Conservation (phyloP, 2,329 filamentous ascomycete species). For the Exophiala spinifera region DNA sequence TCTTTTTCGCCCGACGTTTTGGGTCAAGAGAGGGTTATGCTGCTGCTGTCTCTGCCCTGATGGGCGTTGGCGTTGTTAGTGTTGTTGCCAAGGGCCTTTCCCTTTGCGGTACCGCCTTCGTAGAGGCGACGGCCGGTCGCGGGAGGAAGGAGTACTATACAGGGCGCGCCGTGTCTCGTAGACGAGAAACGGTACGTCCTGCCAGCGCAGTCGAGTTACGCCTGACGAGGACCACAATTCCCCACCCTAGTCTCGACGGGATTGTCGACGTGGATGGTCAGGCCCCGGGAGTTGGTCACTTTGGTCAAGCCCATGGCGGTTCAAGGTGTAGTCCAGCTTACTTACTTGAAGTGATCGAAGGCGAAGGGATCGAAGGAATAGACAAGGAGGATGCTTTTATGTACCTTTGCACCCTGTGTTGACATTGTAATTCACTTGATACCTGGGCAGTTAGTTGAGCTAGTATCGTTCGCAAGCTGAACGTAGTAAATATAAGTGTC, state of each 20-base stretch:
- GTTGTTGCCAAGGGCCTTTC: too few species aligned
- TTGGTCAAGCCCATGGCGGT: constrained; percentile 18
- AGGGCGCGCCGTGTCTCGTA: constrained; percentile 6
- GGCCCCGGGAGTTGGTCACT: constrained; percentile 18
- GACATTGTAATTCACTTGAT: too few species aligned
- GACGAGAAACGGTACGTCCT: constrained; percentile 18
- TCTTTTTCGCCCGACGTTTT: constrained; percentile 9
- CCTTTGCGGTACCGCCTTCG: not conserved
- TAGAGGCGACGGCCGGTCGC: constrained; percentile 4
- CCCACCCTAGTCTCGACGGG: constrained; percentile 19
- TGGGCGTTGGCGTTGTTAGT: too few species aligned
- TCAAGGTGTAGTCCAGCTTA: not conserved
- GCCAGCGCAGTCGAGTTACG: constrained; percentile 23
- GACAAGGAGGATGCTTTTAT: too few species aligned
- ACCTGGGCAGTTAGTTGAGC: too few species aligned
- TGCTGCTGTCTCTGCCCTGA: not conserved
- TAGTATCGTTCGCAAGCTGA: too few species aligned
- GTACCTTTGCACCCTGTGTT: too few species aligned
- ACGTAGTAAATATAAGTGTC: too few species aligned
- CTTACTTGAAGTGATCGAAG: not conserved
- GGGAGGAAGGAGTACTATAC: constrained; percentile 12
- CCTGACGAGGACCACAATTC: constrained; percentile 25
- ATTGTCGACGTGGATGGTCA: constrained; percentile 23
- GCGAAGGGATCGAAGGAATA: too few species aligned
- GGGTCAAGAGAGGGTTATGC: not conserved